Percentiles rank a stretch among this genome's conserved stretches.
Evolutionary conservation across 164 flowering plant species (phyloP).

Genomic region (Saururus chinensis): DNA sequence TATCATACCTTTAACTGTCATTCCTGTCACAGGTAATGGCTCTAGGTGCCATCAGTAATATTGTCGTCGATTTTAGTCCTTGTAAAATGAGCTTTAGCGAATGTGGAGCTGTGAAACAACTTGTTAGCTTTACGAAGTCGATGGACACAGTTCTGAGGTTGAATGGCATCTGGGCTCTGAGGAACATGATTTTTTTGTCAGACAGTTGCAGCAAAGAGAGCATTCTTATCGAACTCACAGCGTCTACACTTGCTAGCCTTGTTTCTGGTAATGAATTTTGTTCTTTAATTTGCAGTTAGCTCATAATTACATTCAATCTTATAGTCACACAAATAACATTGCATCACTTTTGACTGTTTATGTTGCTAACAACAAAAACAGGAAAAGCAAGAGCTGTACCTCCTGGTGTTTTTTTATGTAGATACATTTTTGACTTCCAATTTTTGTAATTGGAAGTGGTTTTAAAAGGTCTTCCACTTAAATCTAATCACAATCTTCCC

Average conservation of each 20-base stretch:
- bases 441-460: neutral
- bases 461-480: no score
- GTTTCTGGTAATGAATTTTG: conserved; percentile 46
- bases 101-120: conserved; percentile 64
- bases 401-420: neutral
- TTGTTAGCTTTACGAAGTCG: conserved; percentile 67
- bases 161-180: conserved; percentile 75
- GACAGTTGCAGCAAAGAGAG: conserved; percentile 50
- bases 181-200: conserved; percentile 70
- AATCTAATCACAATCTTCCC: neutral
- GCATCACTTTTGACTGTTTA: neutral
- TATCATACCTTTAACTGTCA: neutral
- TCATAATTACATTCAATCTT: no score
- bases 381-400: neutral
- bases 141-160: conserved; percentile 67
- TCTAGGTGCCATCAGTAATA: conserved; percentile 68
- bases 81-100: conserved; percentile 43
- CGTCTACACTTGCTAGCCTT: conserved; percentile 59
- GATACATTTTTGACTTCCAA: neutral
- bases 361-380: neutral
- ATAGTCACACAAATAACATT: no score
- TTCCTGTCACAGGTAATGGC: conserved; percentile 64
- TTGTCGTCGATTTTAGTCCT: conserved; percentile 66
- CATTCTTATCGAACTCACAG: conserved; percentile 50
- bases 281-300: neutral